Evolutionary conservation across 306 rosid genomes (phyloP).

Genomic region (Albizia julibrissin): DNA sequence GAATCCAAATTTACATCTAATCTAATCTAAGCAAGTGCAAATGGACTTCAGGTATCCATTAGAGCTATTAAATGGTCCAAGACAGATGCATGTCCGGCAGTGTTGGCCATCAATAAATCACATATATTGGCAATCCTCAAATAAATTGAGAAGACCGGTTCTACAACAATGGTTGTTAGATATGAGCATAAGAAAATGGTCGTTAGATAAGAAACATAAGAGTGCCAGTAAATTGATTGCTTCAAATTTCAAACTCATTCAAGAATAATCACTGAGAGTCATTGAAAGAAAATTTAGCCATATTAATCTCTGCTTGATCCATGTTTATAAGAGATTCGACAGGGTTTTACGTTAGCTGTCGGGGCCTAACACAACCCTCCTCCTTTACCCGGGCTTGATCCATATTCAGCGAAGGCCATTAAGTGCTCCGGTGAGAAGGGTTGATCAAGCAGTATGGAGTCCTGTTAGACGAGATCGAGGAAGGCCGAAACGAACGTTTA

Average conservation of each 20-base stretch:
- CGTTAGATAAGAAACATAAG: constrained; percentile 4
- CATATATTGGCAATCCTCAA: constrained; percentile 5
- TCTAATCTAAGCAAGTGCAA: background rate
- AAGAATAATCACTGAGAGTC: constrained; percentile 7
- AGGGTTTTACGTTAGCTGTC: too few species aligned
- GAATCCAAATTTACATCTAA: background rate
- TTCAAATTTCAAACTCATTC: constrained; percentile 12
- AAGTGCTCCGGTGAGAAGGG: too few species aligned
- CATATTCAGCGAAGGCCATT: too few species aligned
- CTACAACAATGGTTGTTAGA: background rate
- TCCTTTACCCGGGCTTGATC: too few species aligned
- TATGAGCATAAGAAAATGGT: background rate
- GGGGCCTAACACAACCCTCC: too few species aligned
- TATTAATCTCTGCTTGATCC: background rate
- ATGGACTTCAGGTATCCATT: background rate
- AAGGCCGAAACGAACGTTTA: too few species aligned
- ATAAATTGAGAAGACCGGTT: constrained; percentile 9
- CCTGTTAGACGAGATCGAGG: too few species aligned
- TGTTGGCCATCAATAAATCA: background rate
- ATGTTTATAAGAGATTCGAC: too few species aligned
- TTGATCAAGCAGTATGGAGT: too few species aligned
- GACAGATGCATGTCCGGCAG: background rate
- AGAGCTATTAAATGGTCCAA: constrained; percentile 17
- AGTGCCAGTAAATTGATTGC: background rate
- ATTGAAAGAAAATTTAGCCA: constrained; percentile 15